These are phyloP conservation scores for Pyricularia sp. DNA, from an alignment of 2,329 filamentous ascomycete genomes.

Conservation along the genomic window DNA sequence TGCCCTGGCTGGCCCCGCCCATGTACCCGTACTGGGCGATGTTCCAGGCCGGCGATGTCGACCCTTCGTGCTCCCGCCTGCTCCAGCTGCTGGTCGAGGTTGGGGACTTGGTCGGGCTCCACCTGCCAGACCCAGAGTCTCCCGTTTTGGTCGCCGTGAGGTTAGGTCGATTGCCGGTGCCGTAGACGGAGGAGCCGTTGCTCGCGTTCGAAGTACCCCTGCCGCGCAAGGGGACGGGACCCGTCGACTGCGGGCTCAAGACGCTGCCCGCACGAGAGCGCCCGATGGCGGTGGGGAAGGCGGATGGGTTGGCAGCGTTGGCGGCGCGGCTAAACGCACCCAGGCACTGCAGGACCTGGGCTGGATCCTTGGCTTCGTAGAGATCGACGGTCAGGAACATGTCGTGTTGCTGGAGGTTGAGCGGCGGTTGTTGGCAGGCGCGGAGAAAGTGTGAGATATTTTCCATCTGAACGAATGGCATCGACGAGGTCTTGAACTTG, in stretches of 20 bases:
- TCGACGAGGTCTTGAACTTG: conserved; percentile 80
- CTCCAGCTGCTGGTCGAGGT: conserved; percentile 77
- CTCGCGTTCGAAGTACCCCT: conserved; percentile 43
- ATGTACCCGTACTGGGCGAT: conserved; percentile 98
- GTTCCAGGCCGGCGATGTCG: conserved; percentile 87
- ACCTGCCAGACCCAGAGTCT: conserved; percentile 35
- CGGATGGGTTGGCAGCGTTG: conserved; percentile 56
- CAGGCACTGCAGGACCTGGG: conserved; percentile 88
- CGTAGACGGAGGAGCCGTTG: conserved; percentile 40
- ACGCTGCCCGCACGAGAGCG: conserved; percentile 45
- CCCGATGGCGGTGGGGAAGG: conserved; percentile 66
- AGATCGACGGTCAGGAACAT: conserved; percentile 94
- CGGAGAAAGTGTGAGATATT: conserved; percentile 94
- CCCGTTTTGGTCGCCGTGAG: conserved; percentile 38
- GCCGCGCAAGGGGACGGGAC: conserved; percentile 14
- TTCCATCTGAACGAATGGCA: conserved; percentile 99
- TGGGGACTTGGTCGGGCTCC: conserved; percentile 42
- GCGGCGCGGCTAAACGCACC: conserved; percentile 84
- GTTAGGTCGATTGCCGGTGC: conserved; percentile 19
- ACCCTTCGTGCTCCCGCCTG: conserved; percentile 65
- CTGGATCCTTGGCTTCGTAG: conserved; percentile 88
- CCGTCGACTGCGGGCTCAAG: conserved; percentile 55
- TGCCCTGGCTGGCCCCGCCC: conserved; percentile 87
- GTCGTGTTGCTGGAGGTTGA: conserved; percentile 86
- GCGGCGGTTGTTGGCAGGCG: conserved; percentile 71